Conservation (phyloP, 2,329 filamentous ascomycete species). For the Diaporthe vaccinii region DNA sequence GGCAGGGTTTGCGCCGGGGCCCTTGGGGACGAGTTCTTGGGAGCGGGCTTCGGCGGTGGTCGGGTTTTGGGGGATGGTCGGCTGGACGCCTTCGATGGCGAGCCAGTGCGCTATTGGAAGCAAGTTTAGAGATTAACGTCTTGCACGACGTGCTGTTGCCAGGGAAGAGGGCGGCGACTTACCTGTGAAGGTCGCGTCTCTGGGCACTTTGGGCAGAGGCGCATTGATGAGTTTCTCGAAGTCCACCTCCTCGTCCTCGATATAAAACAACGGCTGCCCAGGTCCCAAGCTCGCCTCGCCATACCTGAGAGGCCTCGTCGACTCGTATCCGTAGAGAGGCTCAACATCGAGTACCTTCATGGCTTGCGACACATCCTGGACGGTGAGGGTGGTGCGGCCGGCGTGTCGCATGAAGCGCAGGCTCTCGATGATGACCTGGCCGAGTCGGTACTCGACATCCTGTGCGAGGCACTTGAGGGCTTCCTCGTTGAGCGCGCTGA, state of each 20-base stretch:
- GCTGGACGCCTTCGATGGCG: slow-evolving; percentile 96
- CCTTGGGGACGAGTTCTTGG: slow-evolving; percentile 90
- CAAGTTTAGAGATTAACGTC: slow-evolving; percentile 41
- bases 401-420: slow-evolving; percentile 96
- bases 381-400: slow-evolving; percentile 87
- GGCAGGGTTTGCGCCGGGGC: slow-evolving; percentile 87
- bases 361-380: slow-evolving; percentile 90
- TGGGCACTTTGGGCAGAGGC: slow-evolving; percentile 91
- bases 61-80: slow-evolving; percentile 95
- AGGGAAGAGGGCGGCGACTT: slow-evolving; percentile 45
- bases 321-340: slow-evolving; percentile 96
- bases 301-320: slow-evolving; percentile 87
- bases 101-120: slow-evolving; percentile 86
- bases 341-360: slow-evolving; percentile 91
- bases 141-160: background rate
- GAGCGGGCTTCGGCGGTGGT: slow-evolving; percentile 86
- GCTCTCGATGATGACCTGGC: slow-evolving; percentile 93
- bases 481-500: slow-evolving; percentile 84
- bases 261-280: slow-evolving; percentile 94
- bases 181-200: slow-evolving; percentile 94
- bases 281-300: slow-evolving; percentile 95
- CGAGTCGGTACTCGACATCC: slow-evolving; percentile 95
- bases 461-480: slow-evolving; percentile 89
- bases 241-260: slow-evolving; percentile 98
- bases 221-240: slow-evolving; percentile 99